These are phyloP conservation scores for Amanita inopinata DNA, from an alignment of 768 basidiomycete species.

Conservation along the genomic window DNA sequence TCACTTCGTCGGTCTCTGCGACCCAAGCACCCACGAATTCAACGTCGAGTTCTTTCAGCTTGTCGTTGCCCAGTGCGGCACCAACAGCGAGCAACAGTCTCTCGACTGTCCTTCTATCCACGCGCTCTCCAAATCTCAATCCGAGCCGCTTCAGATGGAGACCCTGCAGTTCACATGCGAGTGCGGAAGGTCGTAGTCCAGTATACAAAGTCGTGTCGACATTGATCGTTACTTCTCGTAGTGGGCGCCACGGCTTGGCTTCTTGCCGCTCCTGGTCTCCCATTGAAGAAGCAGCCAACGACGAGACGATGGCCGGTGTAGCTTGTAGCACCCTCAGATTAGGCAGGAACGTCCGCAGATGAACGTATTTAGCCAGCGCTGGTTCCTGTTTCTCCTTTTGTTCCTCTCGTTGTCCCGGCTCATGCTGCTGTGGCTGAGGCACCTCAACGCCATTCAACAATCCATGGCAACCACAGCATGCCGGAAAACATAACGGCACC, in stretches of 20 bases:
- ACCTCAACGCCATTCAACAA: constrained; percentile 11
- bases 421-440: no score
- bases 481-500: no score
- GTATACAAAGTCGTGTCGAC: constrained; percentile 36
- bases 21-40: constrained; percentile 18
- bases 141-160: constrained; percentile 22
- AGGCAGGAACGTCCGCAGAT: constrained; percentile 29
- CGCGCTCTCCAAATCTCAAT: constrained; percentile 26
- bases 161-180: constrained; percentile 27
- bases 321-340: constrained; percentile 27
- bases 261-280: constrained; percentile 7
- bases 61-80: constrained; percentile 19
- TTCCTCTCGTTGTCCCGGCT: no score
- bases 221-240: constrained; percentile 26
- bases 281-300: constrained; percentile 17
- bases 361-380: constrained; percentile 12
- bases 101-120: constrained; percentile 36
- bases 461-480: no score
- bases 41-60: constrained; percentile 11
- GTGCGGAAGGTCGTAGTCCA: constrained; percentile 33
- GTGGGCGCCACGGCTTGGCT: constrained; percentile 15
- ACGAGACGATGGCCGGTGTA: constrained; percentile 23
- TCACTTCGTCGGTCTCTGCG: constrained; percentile 25
- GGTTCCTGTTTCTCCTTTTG: constrained; percentile 10
- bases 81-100: constrained; percentile 36